These are phyloP conservation scores for Coemansia sp. DNA, from an alignment of 192 early-diverging fungal species.

Conservation along the genomic window DNA sequence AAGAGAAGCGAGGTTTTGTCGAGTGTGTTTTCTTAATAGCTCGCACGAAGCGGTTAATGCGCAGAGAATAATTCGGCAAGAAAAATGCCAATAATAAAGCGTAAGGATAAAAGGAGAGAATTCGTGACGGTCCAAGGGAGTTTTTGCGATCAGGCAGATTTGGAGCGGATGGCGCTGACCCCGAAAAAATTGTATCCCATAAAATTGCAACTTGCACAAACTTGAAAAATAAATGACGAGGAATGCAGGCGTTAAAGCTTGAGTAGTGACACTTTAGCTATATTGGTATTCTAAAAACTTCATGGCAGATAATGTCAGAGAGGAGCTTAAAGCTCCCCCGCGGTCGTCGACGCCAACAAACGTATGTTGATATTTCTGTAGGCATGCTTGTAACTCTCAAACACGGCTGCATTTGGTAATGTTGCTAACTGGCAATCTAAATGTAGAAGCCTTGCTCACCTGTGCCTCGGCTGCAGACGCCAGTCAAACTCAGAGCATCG, in stretches of 20 bases:
- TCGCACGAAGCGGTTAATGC: not conserved
- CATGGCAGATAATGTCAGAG: not conserved
- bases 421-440: not conserved
- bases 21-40: not conserved
- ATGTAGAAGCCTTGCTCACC: constrained; percentile 14
- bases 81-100: not conserved
- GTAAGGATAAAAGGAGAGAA: not conserved
- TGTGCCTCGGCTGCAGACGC: constrained; percentile 10
- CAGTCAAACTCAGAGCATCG: constrained; percentile 37
- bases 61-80: not conserved
- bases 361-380: not conserved
- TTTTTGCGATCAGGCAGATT: not conserved
- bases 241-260: too few species aligned
- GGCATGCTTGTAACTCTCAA: not conserved
- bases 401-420: not conserved
- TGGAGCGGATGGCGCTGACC: constrained; percentile 5
- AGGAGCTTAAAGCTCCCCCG: not conserved
- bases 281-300: not conserved
- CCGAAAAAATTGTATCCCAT: not conserved
- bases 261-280: too few species aligned
- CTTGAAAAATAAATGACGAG: not conserved
- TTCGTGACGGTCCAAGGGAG: not conserved
- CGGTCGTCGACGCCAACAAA: constrained; percentile 1
- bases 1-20: not conserved
- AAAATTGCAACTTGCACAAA: not conserved